Conservation (phyloP, 2,329 filamentous ascomycete genomes). For the Hypoxylon sp. region DNA sequence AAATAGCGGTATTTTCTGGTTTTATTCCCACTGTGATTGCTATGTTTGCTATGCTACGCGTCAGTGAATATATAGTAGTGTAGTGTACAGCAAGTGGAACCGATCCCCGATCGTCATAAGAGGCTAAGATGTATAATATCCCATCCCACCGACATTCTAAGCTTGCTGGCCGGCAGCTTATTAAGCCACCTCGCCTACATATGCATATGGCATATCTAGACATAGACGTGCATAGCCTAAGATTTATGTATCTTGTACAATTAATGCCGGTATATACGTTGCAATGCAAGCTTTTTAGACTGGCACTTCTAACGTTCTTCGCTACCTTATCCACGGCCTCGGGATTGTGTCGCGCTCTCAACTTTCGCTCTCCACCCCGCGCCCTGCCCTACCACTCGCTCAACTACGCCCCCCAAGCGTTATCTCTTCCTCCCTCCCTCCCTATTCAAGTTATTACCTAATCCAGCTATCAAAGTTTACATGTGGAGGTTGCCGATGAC, state of each 20-base stretch:
- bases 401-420: neutral
- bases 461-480: neutral
- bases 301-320: conserved; percentile 22
- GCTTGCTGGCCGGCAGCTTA: conserved; percentile 1
- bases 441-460: neutral
- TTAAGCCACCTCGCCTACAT: conserved; percentile 11
- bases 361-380: conserved; percentile 8
- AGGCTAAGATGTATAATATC: conserved; percentile 31
- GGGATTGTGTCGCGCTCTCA: too few relatives aligned
- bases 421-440: neutral
- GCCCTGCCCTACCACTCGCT: neutral
- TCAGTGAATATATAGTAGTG: neutral
- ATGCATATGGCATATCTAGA: conserved; percentile 3
- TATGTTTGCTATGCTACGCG: neutral
- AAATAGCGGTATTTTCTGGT: neutral
- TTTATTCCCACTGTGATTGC: neutral
- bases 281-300: conserved; percentile 18
- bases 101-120: conserved; percentile 31
- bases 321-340: conserved; percentile 39
- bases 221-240: neutral
- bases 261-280: conserved; percentile 30
- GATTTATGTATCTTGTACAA: conserved; percentile 26
- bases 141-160: conserved; percentile 24
- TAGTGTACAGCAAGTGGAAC: conserved; percentile 4
- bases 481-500: conserved; percentile 15